Evolutionary conservation across 2,329 filamentous ascomycete genomes (phyloP), one percentile per base, ranked within the genome.

Genomic region (Diaporthe eres): DNA sequence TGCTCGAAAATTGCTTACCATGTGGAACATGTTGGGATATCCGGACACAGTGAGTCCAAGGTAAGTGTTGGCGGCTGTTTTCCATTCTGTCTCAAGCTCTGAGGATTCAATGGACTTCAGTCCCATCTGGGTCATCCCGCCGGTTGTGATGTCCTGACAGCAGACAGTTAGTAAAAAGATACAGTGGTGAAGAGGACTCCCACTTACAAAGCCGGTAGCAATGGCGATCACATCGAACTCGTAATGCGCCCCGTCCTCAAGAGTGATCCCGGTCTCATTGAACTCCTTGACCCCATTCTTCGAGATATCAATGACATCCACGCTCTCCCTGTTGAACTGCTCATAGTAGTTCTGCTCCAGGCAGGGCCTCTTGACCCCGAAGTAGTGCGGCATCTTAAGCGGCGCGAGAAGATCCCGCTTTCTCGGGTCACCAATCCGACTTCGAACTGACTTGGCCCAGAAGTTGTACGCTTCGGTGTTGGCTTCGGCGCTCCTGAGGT

Each of bases 381-480:
- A 92, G 37, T 84, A 87, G 74, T 91, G 88, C 1, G 87, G 89
- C 81, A 86, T 87, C 61, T 88, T 80, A 12, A 84, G 78, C 0
- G 90, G 91, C 0, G 90, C 90, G 9, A 92, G 83, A 2, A 91
- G 76, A 19, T 90, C 87, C 37, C 85, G 82, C 77, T 86, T 85
- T 37, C 81, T 81, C 0, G 89, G 85, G 74, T 92, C 88, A 0
- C 84, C 82, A 58, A 92, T 85, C 2, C 90, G 85, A 17, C 82
- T 83, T 0, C 88, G 85, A 0, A 86, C 86, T 80, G 90, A 90
- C 76, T 85, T 84, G 3, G 83, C 84, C 88, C 90, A 92, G 80
- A 91, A 91, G 3, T 87, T 82, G 79, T 91, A 92, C 0, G 85
- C 83, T 72, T 86, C 85, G n/a, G 85, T 80, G 79, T 92, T 92